Percentiles rank a stretch among this genome's conserved stretches.
These are phyloP conservation scores for Agrocybe pediades DNA, from an alignment of 768 basidiomycete species.

Conservation along the genomic window DNA sequence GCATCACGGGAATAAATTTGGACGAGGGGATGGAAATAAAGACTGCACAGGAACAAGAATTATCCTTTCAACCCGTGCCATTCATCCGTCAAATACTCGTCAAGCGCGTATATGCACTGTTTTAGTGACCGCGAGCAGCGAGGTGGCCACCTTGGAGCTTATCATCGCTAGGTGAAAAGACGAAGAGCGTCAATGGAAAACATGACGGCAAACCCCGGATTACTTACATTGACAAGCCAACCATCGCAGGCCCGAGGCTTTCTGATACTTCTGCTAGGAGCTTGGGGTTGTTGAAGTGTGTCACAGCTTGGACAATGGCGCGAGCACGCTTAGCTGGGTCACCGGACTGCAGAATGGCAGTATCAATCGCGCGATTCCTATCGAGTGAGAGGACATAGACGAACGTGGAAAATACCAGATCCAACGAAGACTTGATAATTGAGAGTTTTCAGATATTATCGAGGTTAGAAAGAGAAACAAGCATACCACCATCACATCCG, in stretches of 20 bases:
- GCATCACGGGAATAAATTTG: not conserved
- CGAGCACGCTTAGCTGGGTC: conserved; percentile 93
- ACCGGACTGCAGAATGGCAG: conserved; percentile 59
- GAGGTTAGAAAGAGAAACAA: not conserved
- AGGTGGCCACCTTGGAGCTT: conserved; percentile 71
- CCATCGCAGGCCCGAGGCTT: conserved; percentile 90
- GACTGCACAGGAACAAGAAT: not conserved
- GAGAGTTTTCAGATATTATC: conserved; percentile 3
- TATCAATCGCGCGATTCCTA: not conserved
- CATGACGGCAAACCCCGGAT: not conserved
- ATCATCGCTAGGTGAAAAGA: conserved; percentile 48
- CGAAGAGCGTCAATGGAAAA: not conserved
- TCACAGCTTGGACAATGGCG: conserved; percentile 97
- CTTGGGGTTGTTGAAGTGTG: conserved; percentile 94
- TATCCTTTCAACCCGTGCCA: not conserved
- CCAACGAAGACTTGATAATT: conserved; percentile 84
- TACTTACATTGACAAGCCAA: conserved; percentile 84
- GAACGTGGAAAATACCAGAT: conserved; percentile 92
- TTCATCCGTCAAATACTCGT: not conserved
- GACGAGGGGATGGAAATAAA: not conserved
- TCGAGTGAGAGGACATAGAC: conserved; percentile 28
- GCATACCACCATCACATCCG: conserved; percentile 90
- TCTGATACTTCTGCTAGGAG: conserved; percentile 89
- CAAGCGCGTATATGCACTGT: not conserved
- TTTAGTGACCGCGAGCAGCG: conserved; percentile 56